phyloP scores from a whole-genome alignment of 1,284 basidiomycete species.

The Singerocomus rubriflavus region DNA sequence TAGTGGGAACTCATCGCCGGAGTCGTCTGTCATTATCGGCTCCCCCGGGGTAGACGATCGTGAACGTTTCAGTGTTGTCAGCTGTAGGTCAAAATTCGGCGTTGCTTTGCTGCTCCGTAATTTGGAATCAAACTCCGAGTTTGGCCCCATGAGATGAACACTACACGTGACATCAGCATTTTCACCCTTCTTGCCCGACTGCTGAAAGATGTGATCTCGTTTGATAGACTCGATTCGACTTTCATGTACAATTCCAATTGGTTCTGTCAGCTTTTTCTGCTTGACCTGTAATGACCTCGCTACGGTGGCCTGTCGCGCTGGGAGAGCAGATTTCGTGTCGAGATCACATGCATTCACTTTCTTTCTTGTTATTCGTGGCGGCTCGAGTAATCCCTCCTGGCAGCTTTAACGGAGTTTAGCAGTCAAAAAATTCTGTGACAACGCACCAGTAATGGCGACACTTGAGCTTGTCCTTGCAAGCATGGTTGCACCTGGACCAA shows the following conservation, averaged over 20 bases:
- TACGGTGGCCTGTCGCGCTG: constrained; percentile 7
- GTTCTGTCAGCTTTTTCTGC: not conserved
- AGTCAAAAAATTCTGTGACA: not conserved
- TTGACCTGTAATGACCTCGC: not conserved
- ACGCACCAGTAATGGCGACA: constrained; percentile 70
- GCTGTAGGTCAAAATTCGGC: constrained; percentile 53
- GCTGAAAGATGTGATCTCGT: constrained; percentile 34
- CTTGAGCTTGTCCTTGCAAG: constrained; percentile 71
- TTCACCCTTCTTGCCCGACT: constrained; percentile 47
- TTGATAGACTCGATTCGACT: constrained; percentile 17
- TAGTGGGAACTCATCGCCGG: constrained; percentile 49
- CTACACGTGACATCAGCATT: constrained; percentile 41
- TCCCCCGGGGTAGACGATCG: constrained; percentile 18
- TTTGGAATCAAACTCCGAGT: constrained; percentile 39
- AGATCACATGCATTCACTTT: constrained; percentile 17
- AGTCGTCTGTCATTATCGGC: constrained; percentile 27
- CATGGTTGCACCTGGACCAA: constrained; percentile 65
- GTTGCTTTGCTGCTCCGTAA: constrained; percentile 31
- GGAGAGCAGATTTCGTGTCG: constrained; percentile 11
- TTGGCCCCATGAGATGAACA: constrained; percentile 40
- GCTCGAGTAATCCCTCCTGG: constrained; percentile 60
- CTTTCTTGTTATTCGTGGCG: constrained; percentile 43
- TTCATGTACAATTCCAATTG: not conserved
- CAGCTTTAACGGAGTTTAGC: constrained; percentile 47
- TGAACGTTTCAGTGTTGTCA: constrained; percentile 44